These are phyloP conservation scores for Globisporangium barbulae DNA, from an alignment of 352 stramenopile genomes.

Conservation along the genomic window DNA sequence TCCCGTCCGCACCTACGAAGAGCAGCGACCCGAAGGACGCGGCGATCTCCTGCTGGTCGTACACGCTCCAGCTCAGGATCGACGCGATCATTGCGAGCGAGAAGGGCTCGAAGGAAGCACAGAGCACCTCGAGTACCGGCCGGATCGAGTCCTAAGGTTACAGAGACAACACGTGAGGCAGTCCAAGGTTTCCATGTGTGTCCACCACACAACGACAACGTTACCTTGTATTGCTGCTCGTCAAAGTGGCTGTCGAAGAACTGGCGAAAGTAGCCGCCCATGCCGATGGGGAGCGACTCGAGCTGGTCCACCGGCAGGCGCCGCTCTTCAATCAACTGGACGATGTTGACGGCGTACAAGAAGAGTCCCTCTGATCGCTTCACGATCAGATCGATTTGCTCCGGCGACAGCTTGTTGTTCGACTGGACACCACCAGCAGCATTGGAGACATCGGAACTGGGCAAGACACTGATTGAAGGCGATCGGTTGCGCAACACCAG, in stretches of 20 bases:
- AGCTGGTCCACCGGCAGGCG: slow-evolving; percentile 49
- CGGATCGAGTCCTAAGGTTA: slow-evolving; percentile 36
- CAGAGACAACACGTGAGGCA: neutral
- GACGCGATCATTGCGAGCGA: slow-evolving; percentile 36
- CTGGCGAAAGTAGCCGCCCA: slow-evolving; percentile 63
- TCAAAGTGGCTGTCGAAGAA: slow-evolving; percentile 74
- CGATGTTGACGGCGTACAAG: slow-evolving; percentile 74
- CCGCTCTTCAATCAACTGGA: slow-evolving; percentile 54
- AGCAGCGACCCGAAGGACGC: slow-evolving; percentile 54
- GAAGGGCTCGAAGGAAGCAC: slow-evolving; percentile 63
- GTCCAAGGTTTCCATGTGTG: neutral
- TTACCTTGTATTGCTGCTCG: slow-evolving; percentile 43
- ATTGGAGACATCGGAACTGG: neutral
- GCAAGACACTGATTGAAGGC: neutral
- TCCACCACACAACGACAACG: neutral
- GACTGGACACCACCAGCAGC: neutral
- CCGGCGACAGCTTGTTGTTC: slow-evolving; percentile 20
- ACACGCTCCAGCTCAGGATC: slow-evolving; percentile 54
- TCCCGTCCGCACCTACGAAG: slow-evolving; percentile 40
- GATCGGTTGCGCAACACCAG: neutral
- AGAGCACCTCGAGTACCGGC: slow-evolving; percentile 65
- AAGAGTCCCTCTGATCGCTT: slow-evolving; percentile 63
- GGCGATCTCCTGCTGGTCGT: slow-evolving; percentile 58
- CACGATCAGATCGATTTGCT: slow-evolving; percentile 46
- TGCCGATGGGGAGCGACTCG: slow-evolving; percentile 51